Percentiles rank a stretch among this genome's conserved stretches.
phyloP scores from a whole-genome alignment of 805 yeast genomes.

The Tetrapisispora arboricola region DNA sequence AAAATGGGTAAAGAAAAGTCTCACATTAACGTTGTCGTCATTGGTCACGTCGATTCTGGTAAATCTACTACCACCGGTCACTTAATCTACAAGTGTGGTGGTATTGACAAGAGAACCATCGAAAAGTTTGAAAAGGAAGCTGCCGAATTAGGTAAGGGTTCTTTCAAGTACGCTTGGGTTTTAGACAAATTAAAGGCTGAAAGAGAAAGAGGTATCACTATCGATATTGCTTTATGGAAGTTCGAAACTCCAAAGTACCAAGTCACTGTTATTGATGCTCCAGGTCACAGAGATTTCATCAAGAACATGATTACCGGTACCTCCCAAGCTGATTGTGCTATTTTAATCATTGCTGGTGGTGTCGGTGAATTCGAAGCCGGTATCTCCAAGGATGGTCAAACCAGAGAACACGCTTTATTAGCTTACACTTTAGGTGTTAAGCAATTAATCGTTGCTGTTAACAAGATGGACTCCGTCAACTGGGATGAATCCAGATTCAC shows the following conservation, averaged over 20 bases:
- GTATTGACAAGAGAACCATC: constrained; percentile 97
- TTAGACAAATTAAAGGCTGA: constrained; percentile 92
- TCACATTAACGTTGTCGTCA: constrained; percentile 99
- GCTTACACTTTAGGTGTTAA: constrained; percentile 84
- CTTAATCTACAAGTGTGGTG: constrained; percentile 99
- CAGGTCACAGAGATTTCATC: constrained; percentile 95
- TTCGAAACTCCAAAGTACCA: constrained; percentile 85
- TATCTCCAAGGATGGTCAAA: constrained; percentile 89
- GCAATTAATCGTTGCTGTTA: constrained; percentile 80
- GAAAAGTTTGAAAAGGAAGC: constrained; percentile 98
- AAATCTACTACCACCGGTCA: constrained; percentile 99
- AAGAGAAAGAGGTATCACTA: constrained; percentile 95
- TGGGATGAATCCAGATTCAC: constrained; percentile 77
- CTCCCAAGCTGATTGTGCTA: constrained; percentile 88
- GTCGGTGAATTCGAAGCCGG: constrained; percentile 94
- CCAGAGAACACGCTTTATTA: constrained; percentile 88
- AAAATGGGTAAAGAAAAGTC: constrained; percentile 83
- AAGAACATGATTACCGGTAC: constrained; percentile 95
- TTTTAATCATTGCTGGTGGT: constrained; percentile 84
- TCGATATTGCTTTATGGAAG: constrained; percentile 86
- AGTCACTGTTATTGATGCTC: constrained; percentile 90
- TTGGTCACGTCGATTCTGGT: constrained; percentile 99
- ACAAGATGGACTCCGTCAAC: constrained; percentile 91
- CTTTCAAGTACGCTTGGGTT: constrained; percentile 97
- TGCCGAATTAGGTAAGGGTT: constrained; percentile 93